Percentiles rank a stretch among this genome's conserved stretches.
Conservation (phyloP, 345 rosid species). For the Dimocarpus longan region DNA sequence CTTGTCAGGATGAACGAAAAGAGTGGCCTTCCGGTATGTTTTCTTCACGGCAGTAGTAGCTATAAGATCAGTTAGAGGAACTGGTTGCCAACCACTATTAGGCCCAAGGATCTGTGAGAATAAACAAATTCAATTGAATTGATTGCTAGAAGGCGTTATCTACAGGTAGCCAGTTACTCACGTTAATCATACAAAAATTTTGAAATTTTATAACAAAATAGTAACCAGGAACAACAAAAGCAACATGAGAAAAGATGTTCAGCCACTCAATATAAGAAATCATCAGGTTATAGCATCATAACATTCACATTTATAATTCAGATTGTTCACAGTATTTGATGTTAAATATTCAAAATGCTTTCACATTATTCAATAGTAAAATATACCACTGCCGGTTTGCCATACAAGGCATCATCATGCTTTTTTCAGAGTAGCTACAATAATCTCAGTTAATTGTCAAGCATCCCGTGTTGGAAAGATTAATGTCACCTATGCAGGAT, state of each 20-base stretch:
- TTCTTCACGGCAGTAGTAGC: constrained; percentile 77
- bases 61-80: constrained; percentile 75
- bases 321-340: background rate
- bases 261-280: background rate
- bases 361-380: background rate
- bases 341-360: background rate
- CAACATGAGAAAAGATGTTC: background rate
- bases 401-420: background rate
- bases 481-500: background rate
- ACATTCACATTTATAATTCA: background rate
- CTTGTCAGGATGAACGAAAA: constrained; percentile 91
- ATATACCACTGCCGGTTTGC: background rate
- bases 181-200: background rate
- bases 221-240: background rate
- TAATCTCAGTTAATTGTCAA: background rate
- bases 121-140: background rate
- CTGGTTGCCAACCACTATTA: constrained; percentile 93
- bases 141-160: background rate
- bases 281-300: background rate
- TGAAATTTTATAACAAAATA: background rate
- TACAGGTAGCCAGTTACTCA: background rate
- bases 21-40: constrained; percentile 90
- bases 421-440: background rate
- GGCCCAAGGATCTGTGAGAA: constrained; percentile 80
- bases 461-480: background rate